Conservation (phyloP, 1,139 yeast species). For the Hemisphaericaspora lyxosophila region DNA sequence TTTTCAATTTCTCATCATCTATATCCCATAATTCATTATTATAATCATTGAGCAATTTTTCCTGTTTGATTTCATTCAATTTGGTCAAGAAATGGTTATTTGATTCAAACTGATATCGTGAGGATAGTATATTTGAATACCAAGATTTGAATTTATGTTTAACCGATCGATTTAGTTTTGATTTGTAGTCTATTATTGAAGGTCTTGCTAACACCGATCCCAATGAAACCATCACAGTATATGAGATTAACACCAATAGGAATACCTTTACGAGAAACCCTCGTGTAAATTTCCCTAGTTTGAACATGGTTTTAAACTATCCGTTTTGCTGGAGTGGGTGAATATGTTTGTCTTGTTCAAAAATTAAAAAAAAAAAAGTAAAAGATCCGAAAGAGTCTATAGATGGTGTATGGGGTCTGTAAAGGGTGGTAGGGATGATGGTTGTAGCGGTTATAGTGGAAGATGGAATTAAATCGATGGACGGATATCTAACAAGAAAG, state of each 20-base stretch:
- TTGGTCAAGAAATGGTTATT: slow-evolving; percentile 17
- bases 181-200: slow-evolving; percentile 15
- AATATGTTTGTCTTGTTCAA: no score
- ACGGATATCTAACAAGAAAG: no score
- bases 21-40: slow-evolving; percentile 30
- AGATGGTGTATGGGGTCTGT: no score
- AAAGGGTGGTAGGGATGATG: no score
- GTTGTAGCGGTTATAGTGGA: no score
- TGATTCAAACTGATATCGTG: slow-evolving; percentile 17
- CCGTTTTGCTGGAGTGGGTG: not conserved
- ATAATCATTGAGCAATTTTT: slow-evolving; percentile 20
- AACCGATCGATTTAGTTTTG: slow-evolving; percentile 11
- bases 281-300: slow-evolving; percentile 52
- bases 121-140: slow-evolving; percentile 21
- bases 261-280: slow-evolving; percentile 14
- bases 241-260: slow-evolving; percentile 13
- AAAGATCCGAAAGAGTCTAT: no score
- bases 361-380: no score
- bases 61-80: slow-evolving; percentile 15
- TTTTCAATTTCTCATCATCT: slow-evolving; percentile 12
- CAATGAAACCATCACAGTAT: slow-evolving; percentile 15
- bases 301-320: slow-evolving; percentile 25
- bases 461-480: no score
- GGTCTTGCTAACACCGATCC: slow-evolving; percentile 13
- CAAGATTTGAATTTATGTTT: slow-evolving; percentile 20